Evolutionary conservation across 139 green algal species (phyloP), one percentile per base, ranked within the genome.

Genomic region (Diplosphaera chodatii): DNA sequence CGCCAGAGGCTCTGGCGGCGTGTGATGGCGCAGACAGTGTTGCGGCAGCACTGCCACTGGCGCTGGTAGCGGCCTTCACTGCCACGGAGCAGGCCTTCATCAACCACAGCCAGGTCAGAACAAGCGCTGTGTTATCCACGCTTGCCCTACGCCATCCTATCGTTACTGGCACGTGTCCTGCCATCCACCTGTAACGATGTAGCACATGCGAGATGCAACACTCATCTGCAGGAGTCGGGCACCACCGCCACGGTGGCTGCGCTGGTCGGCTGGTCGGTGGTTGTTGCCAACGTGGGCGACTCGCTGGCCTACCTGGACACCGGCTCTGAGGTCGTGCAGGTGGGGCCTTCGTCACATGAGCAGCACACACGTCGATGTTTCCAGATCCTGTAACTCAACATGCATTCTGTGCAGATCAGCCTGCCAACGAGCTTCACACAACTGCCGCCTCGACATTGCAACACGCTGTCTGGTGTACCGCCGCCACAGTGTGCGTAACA

Each of bases 201-300:
- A n/a, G n/a, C n/a, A n/a, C n/a, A n/a, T n/a, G n/a, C n/a, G n/a
- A n/a, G n/a, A n/a, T n/a, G n/a, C n/a, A n/a, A n/a, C n/a, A n/a
- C n/a, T n/a, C n/a, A n/a, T n/a, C n/a, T n/a, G n/a, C 55, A 80
- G 75, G 64, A 66, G 22, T 81, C 71, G 28, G 91, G 91, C 23
- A 91, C 86, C 18, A 96, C 91, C 13, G 91, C 89, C 63, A 97
- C 91, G 13, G 70, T 96, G 65, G 91, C 85, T 1, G 41, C 91
- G 20, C 32, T 80, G 40, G 68, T 82, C 74, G 87, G 83, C 40
- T 87, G 84, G 86, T 67, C 87, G 67, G 48, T 87, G 28, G 31
- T 86, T 20, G 76, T 88, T 13, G 86, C 82, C 15, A 92, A 82
- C 70, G 84, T 92, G 2, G 86, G 86, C 5, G 86, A 92, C 70